Base-by-base conservation (phyloP, 108 stramenopile genomes). In the Cylindrotheca closterium region DNA sequence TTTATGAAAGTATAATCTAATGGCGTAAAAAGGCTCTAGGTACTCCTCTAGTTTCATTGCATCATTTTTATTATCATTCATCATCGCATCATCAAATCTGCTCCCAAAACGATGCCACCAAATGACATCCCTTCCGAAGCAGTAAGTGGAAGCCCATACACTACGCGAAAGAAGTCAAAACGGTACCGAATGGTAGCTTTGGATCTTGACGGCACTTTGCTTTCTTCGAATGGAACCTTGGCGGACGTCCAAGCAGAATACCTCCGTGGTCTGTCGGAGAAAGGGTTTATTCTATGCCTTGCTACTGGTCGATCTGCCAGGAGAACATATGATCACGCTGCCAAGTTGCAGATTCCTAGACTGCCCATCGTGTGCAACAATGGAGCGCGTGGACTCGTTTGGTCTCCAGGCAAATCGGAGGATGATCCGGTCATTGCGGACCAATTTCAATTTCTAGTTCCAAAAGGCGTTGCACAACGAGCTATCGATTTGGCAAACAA, bases 151-250 rank as follows among this genome's bases (percentile, higher is more conserved):
- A n/a, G n/a, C n/a, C n/a, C n/a, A n/a, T n/a, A n/a, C n/a, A n/a
- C n/a, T n/a, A n/a, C n/a, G n/a, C n/a, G n/a, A n/a, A n/a, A n/a
- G n/a, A n/a, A n/a, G n/a, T n/a, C n/a, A n/a, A n/a, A n/a, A 42
- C 37, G 15, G 15, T 63, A 31, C 45, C 12, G 42, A 26, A 79
- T 81, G 74, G 76, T 82, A 10, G 82, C 80, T 0, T 53, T 87
- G 22, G 86, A 87, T 48, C 65, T 87, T 18, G 86, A 87, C 71
- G 87, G 88, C 10, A 85, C 84, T 3, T 56, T 81, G 17, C 56
- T 81, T 0, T 30, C 58, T 31, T 71, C 75, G 1, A 83, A 90
- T 66, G 48, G 48, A 55, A 0, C 51, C 19, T 26, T 90, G 1
- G 61, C 83, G 8, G 58, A 68, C 19, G 65, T 47, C 23, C 82